Base-by-base conservation (phyloP, 2,329 filamentous ascomycete genomes). In the Colletotrichum tropicicola region DNA sequence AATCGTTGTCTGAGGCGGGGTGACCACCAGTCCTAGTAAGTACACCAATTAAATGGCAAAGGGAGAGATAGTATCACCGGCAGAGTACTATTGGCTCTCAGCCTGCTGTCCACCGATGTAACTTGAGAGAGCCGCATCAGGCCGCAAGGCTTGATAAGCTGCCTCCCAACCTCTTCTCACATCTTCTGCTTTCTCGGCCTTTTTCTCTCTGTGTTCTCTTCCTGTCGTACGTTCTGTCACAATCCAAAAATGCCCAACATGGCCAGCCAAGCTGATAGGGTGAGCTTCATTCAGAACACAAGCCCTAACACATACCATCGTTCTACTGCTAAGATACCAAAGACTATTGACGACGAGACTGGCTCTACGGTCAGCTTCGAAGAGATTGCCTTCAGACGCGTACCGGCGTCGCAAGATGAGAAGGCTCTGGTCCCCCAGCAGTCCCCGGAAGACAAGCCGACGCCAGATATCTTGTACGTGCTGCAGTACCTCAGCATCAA, bases 381-480 rank as follows among this genome's bases (percentile, higher is more conserved):
- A 65, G 74, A 78, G 8, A 70, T 78, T 28, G 66, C 59, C 12
- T 67, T 70, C 28, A 54, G 49, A 35, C 52, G 39, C 4, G 27
- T 52, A 5, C 25, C 35, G 10, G 30, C 39, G 4, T 6, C 45
- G 17, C 45, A 47, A 8, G 30, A 66, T 27, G 35, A 21, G 13
- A 53, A 56, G 10, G 70, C 72, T 48, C 56, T 73, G 15, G 52
- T 52, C 3, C 6, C n/a, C n/a, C 44, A 48, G 19, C 19, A 48
- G 12, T 6, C 3, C 9, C 3, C 32, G 27, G 45, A 77, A 77
- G n/a, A 73, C 77, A 49, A 45, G 49, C n/a, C 28, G 30, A 32
- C 30, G 7, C 78, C 80, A 3, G 77, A 82, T 41, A 71, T 83
- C 13, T 73, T 79, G 47, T 80, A 83, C 64, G 73, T 80, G 4